Evolutionary conservation across 345 rosid species (phyloP).

Genomic region (Brassica nigra): DNA sequence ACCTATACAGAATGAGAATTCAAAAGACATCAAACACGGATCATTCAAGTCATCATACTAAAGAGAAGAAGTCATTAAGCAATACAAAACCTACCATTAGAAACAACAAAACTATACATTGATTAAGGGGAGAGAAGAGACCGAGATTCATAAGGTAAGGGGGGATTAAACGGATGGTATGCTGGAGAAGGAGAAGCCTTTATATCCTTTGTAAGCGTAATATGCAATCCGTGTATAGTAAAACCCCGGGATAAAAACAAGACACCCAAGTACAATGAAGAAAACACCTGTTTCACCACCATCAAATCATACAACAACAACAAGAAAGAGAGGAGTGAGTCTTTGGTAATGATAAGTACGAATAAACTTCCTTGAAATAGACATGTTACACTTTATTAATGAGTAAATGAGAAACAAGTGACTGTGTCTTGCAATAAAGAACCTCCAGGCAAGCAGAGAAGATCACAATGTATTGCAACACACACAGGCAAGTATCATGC

Average conservation of each 20-base stretch:
- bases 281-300: conserved; percentile 65
- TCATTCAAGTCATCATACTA: conserved; percentile 29
- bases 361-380: background rate
- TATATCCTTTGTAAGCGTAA: conserved; percentile 94
- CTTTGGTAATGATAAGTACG: background rate
- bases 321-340: conserved; percentile 1
- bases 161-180: conserved; percentile 72
- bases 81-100: background rate
- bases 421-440: background rate
- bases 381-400: background rate
- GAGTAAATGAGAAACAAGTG: background rate
- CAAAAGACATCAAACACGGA: conserved; percentile 24
- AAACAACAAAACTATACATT: conserved; percentile 31
- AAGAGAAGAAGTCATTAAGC: conserved; percentile 12
- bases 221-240: conserved; percentile 94
- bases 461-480: background rate
- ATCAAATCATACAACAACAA: conserved; percentile 7
- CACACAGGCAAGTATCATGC: background rate
- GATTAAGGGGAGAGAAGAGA: conserved; percentile 20
- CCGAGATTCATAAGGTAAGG: background rate
- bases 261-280: conserved; percentile 76
- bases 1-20: conserved; percentile 22
- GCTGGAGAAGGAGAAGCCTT: conserved; percentile 89
- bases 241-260: conserved; percentile 89
- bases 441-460: conserved; percentile 10